Conservation (phyloP, 345 rosid genomes). For the Citrus mangshanensis region DNA sequence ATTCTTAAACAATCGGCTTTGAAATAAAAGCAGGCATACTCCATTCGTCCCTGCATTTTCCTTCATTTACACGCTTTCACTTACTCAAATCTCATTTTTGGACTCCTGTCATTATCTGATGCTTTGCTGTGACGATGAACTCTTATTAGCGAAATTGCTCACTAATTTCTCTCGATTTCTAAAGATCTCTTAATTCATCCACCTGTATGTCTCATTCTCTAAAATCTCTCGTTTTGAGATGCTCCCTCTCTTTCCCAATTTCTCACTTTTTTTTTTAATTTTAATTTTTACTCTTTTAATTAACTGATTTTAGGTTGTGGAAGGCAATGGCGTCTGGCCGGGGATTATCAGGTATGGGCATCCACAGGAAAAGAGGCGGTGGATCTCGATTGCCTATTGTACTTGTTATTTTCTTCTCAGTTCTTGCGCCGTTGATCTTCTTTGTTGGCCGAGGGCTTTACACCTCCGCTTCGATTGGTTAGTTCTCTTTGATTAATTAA, state of each 20-base stretch:
- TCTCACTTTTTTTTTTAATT: background rate
- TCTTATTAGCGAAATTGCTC: constrained; percentile 8
- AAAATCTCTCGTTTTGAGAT: background rate
- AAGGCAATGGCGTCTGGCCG: constrained; percentile 70
- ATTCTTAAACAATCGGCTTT: background rate
- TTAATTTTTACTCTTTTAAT: background rate
- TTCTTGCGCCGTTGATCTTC: constrained; percentile 66
- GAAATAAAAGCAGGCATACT: background rate
- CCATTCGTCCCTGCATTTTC: constrained; percentile 5
- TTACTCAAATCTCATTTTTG: background rate
- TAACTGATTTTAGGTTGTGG: constrained; percentile 31
- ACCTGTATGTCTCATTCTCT: constrained; percentile 19
- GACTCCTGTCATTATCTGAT: constrained; percentile 8
- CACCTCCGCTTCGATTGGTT: constrained; percentile 44
- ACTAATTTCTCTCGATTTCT: constrained; percentile 9
- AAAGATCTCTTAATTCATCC: constrained; percentile 26
- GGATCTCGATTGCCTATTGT: constrained; percentile 60
- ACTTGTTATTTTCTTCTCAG: constrained; percentile 49
- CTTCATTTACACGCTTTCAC: constrained; percentile 9
- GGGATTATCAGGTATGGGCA: constrained; percentile 40
- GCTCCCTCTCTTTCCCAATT: background rate
- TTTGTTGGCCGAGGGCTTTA: constrained; percentile 65
- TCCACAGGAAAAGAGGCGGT: constrained; percentile 38
- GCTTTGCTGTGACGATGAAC: constrained; percentile 7
- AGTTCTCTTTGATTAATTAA: constrained; percentile 8